Base-by-base conservation (phyloP, 148 eudicot genomes). In the Amaranthus cruentus region DNA sequence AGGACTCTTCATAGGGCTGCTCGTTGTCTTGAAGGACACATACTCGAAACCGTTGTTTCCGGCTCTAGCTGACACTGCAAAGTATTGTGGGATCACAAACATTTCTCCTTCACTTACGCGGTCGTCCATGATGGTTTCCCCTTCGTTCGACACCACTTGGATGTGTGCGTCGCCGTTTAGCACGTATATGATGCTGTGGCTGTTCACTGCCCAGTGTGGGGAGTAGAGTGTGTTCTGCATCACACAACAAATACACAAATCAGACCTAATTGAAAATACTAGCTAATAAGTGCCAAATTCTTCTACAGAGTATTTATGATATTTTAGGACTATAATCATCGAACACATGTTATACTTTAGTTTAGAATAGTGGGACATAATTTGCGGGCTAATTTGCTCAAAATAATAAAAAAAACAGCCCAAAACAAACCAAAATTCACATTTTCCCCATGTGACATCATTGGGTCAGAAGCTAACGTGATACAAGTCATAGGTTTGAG, bases 1-100 rank as follows among this genome's bases (percentile, higher is more conserved):
- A 4, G 89, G 81, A 73, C 85, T 88, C 78, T 73, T 75, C 96
- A 83, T 85, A 0, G 92, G 96, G 77, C 72, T 75, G 57, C 88
- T 79, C 2, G 81, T 84, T 1, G 96, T 90, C 86, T 87, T 84
- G 75, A 90, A 82, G 1, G 85, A 61, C 55, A 90, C 86, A 68
- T 84, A 90, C 55, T 90, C 90, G 49, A 90, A 71, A 12, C 92
- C 96, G 0, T 81, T 65, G 47, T 69, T 73, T 55, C 89, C 93
- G 5, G 96, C 93, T 48, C 47, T 77, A 8, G 80, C 68, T 3
- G 87, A 80, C 18, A 84, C 63, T 43, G 81, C 69, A 42, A 62
- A 87, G 84, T 14, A 88, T 80, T 91, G 93, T 51, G 96, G 96
- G 9, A 87, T 73, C 56, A 89, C 88, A 15, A 87, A 85, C 85